These are phyloP conservation scores for Flueggea neowawraea DNA, from an alignment of 441 rosid species.

Conservation along the genomic window DNA sequence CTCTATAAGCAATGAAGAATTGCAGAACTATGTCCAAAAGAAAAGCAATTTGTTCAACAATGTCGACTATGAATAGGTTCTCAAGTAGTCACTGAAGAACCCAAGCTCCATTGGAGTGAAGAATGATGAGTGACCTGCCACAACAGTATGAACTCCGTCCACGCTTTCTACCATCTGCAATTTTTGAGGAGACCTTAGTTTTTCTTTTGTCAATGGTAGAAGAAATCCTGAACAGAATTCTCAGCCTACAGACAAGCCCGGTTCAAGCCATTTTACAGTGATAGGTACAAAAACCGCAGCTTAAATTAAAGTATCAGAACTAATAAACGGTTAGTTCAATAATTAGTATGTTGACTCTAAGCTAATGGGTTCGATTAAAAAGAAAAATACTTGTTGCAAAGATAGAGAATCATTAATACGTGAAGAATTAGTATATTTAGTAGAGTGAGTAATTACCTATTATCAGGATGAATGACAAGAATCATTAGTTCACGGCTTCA, in stretches of 20 bases:
- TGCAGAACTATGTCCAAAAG: slow-evolving; percentile 69
- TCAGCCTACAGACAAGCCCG: too few relatives aligned
- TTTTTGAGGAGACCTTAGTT: background rate
- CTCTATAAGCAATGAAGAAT: slow-evolving; percentile 73
- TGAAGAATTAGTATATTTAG: too few relatives aligned
- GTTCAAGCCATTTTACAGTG: too few relatives aligned
- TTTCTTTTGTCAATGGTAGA: too few relatives aligned
- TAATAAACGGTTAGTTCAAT: too few relatives aligned
- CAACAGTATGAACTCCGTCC: slow-evolving; percentile 72
- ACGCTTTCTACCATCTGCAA: slow-evolving; percentile 68
- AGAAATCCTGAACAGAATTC: too few relatives aligned
- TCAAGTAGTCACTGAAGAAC: slow-evolving; percentile 88
- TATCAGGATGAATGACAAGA: slow-evolving; percentile 59
- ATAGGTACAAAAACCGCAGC: too few relatives aligned
- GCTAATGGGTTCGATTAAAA: too few relatives aligned
- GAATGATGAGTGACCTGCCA: slow-evolving; percentile 93
- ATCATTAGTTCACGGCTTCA: slow-evolving; percentile 48
- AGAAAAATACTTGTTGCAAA: too few relatives aligned
- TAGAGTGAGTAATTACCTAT: slow-evolving; percentile 36
- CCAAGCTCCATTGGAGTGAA: slow-evolving; percentile 98
- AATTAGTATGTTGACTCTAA: too few relatives aligned
- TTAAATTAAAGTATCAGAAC: too few relatives aligned
- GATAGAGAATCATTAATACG: background rate
- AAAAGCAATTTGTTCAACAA: slow-evolving; percentile 83
- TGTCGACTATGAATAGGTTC: slow-evolving; percentile 71